Conservation (phyloP, 306 rosid genomes). For the Fagus crenata region DNA sequence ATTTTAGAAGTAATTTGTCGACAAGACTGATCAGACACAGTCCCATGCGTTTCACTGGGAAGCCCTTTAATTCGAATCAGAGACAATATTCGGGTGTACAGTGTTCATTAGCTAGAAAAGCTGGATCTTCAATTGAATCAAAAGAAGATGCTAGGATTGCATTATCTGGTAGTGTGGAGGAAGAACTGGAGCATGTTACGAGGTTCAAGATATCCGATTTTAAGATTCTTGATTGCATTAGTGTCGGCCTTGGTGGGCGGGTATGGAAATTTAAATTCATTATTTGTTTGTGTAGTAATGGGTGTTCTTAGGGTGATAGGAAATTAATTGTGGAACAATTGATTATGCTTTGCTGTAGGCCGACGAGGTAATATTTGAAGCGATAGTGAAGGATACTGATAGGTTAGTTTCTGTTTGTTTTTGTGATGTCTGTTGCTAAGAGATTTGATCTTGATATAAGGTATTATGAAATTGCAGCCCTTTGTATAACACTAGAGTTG, state of each 20-base stretch:
- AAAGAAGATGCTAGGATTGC: conserved; percentile 38
- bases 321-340: conserved; percentile 29
- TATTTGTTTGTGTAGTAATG: conserved; percentile 13
- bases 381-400: conserved; percentile 57
- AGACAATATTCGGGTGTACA: conserved; percentile 37
- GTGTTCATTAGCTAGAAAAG: conserved; percentile 50
- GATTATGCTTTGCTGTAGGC: conserved; percentile 58
- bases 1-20: conserved; percentile 52
- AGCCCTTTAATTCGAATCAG: conserved; percentile 24
- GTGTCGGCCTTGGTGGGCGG: conserved; percentile 95
- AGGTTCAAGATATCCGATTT: conserved; percentile 84
- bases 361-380: conserved; percentile 83
- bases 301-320: conserved; percentile 11
- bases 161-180: conserved; percentile 53
- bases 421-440: conserved; percentile 20
- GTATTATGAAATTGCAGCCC: conserved; percentile 60
- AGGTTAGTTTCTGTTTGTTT: conserved; percentile 56
- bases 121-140: conserved; percentile 48
- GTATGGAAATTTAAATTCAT: conserved; percentile 45
- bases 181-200: conserved; percentile 75
- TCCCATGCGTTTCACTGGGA: conserved; percentile 45
- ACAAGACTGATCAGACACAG: conserved; percentile 52
- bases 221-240: conserved; percentile 56
- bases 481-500: conserved; percentile 68
- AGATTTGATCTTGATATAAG: conserved; percentile 32